A percentile compares a stretch with the other conserved stretches of the same genome.
Evolutionary conservation across 75 land plant genomes (phyloP).

Genomic region (Adiantum capillusveneris): DNA sequence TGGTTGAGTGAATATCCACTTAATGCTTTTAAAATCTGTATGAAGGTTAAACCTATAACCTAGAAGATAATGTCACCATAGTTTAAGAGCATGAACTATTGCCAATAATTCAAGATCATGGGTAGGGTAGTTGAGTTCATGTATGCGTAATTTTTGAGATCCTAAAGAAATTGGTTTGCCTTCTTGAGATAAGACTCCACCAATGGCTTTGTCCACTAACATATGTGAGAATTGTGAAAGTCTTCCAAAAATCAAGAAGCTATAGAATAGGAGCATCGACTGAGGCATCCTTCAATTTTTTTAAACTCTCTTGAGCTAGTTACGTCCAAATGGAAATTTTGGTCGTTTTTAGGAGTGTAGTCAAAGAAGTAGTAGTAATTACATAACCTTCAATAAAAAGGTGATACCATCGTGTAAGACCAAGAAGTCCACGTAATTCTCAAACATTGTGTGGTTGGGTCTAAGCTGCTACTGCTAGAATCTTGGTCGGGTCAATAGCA

Average conservation of each 20-base stretch:
- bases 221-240: slow-evolving; percentile 20
- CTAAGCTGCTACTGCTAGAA: background rate
- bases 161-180: slow-evolving; percentile 17
- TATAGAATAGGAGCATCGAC: background rate
- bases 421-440: background rate
- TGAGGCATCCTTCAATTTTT: background rate
- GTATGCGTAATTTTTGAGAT: background rate
- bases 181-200: slow-evolving; percentile 21
- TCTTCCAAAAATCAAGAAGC: background rate
- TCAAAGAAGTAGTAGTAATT: background rate
- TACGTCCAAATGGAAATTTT: background rate
- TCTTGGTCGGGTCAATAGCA: slow-evolving; percentile 2
- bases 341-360: background rate
- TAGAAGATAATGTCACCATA: slow-evolving; percentile 26
- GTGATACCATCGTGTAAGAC: background rate
- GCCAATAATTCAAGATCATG: slow-evolving; percentile 23
- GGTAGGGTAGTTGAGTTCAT: slow-evolving; percentile 10
- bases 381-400: background rate
- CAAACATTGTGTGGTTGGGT: background rate
- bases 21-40: slow-evolving; percentile 18
- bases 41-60: slow-evolving; percentile 5
- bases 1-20: slow-evolving; percentile 10
- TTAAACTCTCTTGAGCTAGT: background rate
- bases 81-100: slow-evolving; percentile 8
- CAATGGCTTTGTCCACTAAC: slow-evolving; percentile 18